phyloP scores from a whole-genome alignment of 2,329 filamentous ascomycete species.

The Colletotrichum sp. region DNA sequence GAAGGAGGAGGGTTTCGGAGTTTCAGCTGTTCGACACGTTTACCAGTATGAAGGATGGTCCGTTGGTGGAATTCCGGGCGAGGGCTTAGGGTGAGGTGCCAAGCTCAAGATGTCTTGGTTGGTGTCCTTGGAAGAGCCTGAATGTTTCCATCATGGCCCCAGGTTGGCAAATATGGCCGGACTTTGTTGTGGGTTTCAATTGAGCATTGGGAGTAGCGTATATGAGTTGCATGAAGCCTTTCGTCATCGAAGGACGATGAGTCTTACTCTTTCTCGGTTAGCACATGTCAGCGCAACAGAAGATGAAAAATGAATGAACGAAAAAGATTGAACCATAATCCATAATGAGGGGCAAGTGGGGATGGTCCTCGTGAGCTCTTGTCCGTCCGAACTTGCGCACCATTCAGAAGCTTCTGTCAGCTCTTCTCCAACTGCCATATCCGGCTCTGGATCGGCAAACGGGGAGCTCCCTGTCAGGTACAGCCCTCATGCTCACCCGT shows the following conservation, averaged over 20 bases:
- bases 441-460: constrained; percentile 3
- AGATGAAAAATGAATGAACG: background rate
- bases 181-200: background rate
- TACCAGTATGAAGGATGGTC: constrained; percentile 75
- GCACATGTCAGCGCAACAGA: background rate
- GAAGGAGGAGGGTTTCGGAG: constrained; percentile 61
- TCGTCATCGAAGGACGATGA: background rate
- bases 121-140: background rate
- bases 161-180: background rate
- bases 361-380: background rate
- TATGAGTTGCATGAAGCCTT: background rate
- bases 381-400: constrained; percentile 17
- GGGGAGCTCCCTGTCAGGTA: background rate
- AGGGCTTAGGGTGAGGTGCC: constrained; percentile 20
- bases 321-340: background rate
- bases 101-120: background rate
- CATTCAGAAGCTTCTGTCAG: constrained; percentile 1
- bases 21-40: constrained; percentile 77
- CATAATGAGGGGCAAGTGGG: background rate
- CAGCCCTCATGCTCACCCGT: background rate
- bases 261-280: background rate
- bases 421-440: constrained; percentile 1
- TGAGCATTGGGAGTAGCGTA: too few species aligned
- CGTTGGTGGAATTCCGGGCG: constrained; percentile 67
- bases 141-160: background rate